phyloP scores from a whole-genome alignment of 1,139 yeast genomes.

The Saccharomyces hybrid region DNA sequence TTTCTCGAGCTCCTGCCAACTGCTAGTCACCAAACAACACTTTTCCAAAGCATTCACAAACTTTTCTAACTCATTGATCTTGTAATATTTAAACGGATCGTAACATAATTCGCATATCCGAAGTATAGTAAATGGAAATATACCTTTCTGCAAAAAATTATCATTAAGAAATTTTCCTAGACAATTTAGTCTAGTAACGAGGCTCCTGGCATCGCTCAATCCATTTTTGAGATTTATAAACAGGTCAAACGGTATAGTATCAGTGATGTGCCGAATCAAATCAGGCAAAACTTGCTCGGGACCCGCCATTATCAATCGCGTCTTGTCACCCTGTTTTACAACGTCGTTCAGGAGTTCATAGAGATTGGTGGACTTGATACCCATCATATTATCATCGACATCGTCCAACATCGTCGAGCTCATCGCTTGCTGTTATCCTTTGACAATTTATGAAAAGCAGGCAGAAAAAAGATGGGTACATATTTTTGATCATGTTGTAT shows the following conservation, averaged over 20 bases:
- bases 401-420: slow-evolving; percentile 12
- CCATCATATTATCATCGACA: slow-evolving; percentile 29
- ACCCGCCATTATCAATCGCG: slow-evolving; percentile 9
- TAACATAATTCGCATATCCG: slow-evolving; percentile 30
- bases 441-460: background rate
- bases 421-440: background rate
- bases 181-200: background rate
- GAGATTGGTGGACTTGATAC: slow-evolving; percentile 22
- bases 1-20: slow-evolving; percentile 4
- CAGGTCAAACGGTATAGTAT: slow-evolving; percentile 25
- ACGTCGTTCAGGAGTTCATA: slow-evolving; percentile 15
- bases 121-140: slow-evolving; percentile 29
- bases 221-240: slow-evolving; percentile 8
- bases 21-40: slow-evolving; percentile 21
- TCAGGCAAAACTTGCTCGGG: slow-evolving; percentile 17
- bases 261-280: slow-evolving; percentile 20
- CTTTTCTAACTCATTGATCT: slow-evolving; percentile 22
- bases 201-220: background rate
- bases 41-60: slow-evolving; percentile 26
- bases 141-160: slow-evolving; percentile 13
- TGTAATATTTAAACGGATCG: slow-evolving; percentile 29
- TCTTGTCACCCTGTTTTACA: slow-evolving; percentile 13
- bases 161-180: slow-evolving; percentile 7
- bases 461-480: background rate
- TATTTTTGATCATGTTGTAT: background rate